Evolutionary conservation across 768 basidiomycete species (phyloP).

Genomic region (Neoboletus brunneissimus): DNA sequence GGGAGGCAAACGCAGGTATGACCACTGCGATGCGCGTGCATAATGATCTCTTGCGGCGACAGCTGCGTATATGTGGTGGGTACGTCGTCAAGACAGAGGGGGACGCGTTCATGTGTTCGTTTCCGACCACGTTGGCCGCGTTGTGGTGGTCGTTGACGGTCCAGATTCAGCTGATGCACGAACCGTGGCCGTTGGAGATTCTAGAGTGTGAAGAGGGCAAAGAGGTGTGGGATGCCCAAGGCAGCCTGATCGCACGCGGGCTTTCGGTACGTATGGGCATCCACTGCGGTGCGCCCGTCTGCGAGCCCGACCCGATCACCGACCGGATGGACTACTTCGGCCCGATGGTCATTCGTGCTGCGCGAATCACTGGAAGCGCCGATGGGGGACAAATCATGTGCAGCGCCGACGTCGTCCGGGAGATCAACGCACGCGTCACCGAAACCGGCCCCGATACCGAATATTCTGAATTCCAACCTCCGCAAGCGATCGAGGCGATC

Average conservation of each 20-base stretch:
- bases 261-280: constrained; percentile 97
- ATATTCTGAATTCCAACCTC: constrained; percentile 54
- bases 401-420: constrained; percentile 81
- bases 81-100: constrained; percentile 99
- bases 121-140: constrained; percentile 83
- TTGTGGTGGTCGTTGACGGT: constrained; percentile 89
- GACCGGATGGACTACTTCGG: constrained; percentile 98
- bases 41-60: constrained; percentile 80
- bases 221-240: constrained; percentile 64
- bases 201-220: constrained; percentile 90
- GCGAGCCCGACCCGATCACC: constrained; percentile 88
- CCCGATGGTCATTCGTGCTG: constrained; percentile 91
- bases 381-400: constrained; percentile 94
- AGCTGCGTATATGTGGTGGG: constrained; percentile 86
- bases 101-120: constrained; percentile 98
- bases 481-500: constrained; percentile 70
- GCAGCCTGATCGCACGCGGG: constrained; percentile 75
- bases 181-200: constrained; percentile 91
- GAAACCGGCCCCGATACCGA: constrained; percentile 58
- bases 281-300: constrained; percentile 86
- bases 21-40: constrained; percentile 89
- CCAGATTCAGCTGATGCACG: constrained; percentile 76
- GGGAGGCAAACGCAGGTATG: constrained; percentile 97
- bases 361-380: constrained; percentile 79
- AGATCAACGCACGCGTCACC: constrained; percentile 63